Evolutionary conservation across 2,329 filamentous ascomycete species (phyloP).

Genomic region (Colletotrichum zoysiae): DNA sequence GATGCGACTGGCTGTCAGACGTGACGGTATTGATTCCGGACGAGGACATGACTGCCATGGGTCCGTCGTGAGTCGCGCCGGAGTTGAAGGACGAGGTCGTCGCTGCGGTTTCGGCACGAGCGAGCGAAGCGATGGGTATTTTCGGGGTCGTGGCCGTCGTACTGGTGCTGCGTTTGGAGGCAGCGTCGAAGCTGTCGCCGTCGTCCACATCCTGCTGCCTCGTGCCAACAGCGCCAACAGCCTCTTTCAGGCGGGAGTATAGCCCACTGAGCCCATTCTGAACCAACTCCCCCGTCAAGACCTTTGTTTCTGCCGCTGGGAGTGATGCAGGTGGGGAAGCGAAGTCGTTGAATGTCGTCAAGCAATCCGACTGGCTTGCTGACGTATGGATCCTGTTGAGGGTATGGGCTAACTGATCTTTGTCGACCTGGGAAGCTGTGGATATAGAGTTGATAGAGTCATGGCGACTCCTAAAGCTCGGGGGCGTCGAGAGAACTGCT

Average conservation of each 20-base stretch:
- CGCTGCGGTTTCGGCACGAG: conserved; percentile 55
- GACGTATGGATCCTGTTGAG: conserved; percentile 90
- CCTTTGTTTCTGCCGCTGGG: conserved; percentile 74
- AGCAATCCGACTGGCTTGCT: conserved; percentile 84
- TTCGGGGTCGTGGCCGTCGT: conserved; percentile 57
- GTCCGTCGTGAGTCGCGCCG: conserved; percentile 49
- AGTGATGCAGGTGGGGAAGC: conserved; percentile 74
- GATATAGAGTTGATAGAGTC: conserved; percentile 58
- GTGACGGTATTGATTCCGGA: conserved; percentile 50
- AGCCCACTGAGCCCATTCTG: conserved; percentile 90
- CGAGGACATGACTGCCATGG: conserved; percentile 54
- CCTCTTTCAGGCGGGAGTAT: conserved; percentile 87
- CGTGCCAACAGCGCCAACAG: conserved; percentile 76
- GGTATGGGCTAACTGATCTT: conserved; percentile 79
- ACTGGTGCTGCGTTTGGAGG: conserved; percentile 58
- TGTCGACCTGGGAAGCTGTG: conserved; percentile 64
- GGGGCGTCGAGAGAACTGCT: conserved; percentile 49
- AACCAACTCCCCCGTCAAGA: conserved; percentile 77
- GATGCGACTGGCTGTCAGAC: conserved; percentile 57
- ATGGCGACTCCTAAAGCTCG: conserved; percentile 52
- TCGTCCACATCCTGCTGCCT: conserved; percentile 57
- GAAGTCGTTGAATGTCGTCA: conserved; percentile 96
- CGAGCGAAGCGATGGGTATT: conserved; percentile 55
- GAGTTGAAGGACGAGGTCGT: conserved; percentile 51
- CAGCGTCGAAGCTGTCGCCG: conserved; percentile 57